These are phyloP conservation scores for Bocquillonia castaneifolia DNA, from an alignment of 441 rosid genomes.

Conservation along the genomic window DNA sequence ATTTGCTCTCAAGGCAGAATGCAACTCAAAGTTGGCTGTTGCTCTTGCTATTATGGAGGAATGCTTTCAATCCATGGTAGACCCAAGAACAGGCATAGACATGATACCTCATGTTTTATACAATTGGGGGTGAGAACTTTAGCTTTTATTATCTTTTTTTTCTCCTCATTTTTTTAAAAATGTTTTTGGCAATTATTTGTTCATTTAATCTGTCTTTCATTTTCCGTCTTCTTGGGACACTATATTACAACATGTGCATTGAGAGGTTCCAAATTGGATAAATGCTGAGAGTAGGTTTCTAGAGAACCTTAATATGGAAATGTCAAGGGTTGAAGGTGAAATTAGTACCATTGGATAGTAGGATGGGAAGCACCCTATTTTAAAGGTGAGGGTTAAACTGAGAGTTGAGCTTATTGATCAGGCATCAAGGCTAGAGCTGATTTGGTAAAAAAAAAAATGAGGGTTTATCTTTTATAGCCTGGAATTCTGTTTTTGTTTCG, in stretches of 20 bases:
- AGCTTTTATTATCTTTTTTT: conserved; percentile 7
- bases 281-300: neutral
- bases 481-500: no score
- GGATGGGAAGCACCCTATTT: no score
- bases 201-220: neutral
- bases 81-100: conserved; percentile 90
- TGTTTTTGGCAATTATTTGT: conserved; percentile 13
- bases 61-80: conserved; percentile 91
- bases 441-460: no score
- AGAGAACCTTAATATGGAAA: conserved; percentile 7
- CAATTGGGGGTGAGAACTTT: conserved; percentile 73
- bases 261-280: neutral
- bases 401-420: neutral
- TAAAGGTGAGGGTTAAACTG: conserved; percentile 5
- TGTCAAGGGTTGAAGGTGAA: neutral
- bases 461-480: no score
- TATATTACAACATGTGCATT: neutral
- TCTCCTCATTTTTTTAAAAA: neutral
- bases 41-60: conserved; percentile 94
- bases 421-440: no score
- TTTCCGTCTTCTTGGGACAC: neutral
- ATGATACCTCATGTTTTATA: conserved; percentile 92
- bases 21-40: conserved; percentile 92
- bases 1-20: conserved; percentile 80
- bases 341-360: no score